These are phyloP conservation scores for Mimosa bimucronata DNA, from an alignment of 306 rosid genomes.

Conservation along the genomic window DNA sequence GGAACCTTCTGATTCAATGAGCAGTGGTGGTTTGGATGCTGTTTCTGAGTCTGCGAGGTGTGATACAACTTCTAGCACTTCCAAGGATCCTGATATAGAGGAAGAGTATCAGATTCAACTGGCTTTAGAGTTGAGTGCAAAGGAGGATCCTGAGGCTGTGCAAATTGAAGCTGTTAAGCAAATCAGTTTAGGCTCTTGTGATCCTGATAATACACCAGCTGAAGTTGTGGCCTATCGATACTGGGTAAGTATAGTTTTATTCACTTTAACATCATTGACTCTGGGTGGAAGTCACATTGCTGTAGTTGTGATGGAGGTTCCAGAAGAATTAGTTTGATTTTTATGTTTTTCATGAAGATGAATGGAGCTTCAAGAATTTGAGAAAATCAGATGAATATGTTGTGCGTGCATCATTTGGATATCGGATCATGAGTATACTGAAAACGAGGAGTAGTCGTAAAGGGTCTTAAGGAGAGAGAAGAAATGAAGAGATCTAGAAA, in stretches of 20 bases:
- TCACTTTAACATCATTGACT: constrained; percentile 38
- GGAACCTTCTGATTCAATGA: constrained; percentile 62
- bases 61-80: constrained; percentile 69
- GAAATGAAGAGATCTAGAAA: constrained; percentile 13
- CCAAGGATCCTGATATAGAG: constrained; percentile 85
- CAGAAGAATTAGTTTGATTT: constrained; percentile 26
- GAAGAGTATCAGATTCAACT: constrained; percentile 92
- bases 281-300: constrained; percentile 40
- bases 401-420: constrained; percentile 20
- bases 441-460: constrained; percentile 17
- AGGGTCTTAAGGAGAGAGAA: constrained; percentile 6
- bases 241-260: constrained; percentile 74
- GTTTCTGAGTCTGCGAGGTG: constrained; percentile 57
- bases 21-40: constrained; percentile 60
- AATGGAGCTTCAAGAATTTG: constrained; percentile 31
- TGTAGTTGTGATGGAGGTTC: constrained; percentile 28
- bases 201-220: constrained; percentile 78
- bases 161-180: constrained; percentile 98
- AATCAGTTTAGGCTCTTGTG: constrained; percentile 94
- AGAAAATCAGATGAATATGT: constrained; percentile 29
- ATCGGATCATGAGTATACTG: background rate
- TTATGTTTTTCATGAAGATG: constrained; percentile 32
- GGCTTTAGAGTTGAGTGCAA: constrained; percentile 93
- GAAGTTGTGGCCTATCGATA: constrained; percentile 92
- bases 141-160: constrained; percentile 98